These are phyloP conservation scores for Ceratocystis papillata DNA, from an alignment of 2,329 filamentous ascomycete species.

Conservation along the genomic window DNA sequence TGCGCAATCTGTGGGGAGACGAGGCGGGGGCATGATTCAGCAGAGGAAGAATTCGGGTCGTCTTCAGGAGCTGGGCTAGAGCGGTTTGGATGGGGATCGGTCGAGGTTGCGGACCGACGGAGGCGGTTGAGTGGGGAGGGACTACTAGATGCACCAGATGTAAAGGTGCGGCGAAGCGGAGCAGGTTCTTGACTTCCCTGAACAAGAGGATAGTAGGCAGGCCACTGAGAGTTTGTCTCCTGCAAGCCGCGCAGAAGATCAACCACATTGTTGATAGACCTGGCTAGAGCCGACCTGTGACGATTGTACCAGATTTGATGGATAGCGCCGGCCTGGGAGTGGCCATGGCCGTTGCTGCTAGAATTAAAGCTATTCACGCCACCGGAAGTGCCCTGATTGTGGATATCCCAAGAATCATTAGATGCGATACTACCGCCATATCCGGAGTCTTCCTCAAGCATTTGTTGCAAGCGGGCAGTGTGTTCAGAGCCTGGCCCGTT, in stretches of 20 bases:
- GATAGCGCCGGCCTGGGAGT: constrained; percentile 64
- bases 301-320: constrained; percentile 93
- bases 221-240: constrained; percentile 83
- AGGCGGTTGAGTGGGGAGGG: constrained; percentile 18
- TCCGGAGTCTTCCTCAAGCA: constrained; percentile 80
- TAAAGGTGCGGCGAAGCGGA: constrained; percentile 22
- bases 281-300: constrained; percentile 75
- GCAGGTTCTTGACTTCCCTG: constrained; percentile 44
- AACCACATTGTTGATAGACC: constrained; percentile 76
- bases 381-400: constrained; percentile 27
- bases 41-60: constrained; percentile 41
- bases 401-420: constrained; percentile 40
- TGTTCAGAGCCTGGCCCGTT: constrained; percentile 64
- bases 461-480: constrained; percentile 65
- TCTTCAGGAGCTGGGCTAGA: constrained; percentile 42
- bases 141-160: constrained; percentile 26
- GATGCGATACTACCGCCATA: constrained; percentile 72
- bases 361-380: constrained; percentile 24
- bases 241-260: constrained; percentile 75
- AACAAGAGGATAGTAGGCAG: constrained; percentile 85
- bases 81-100: constrained; percentile 60
- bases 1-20: constrained; percentile 88
- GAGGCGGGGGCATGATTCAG: constrained; percentile 55
- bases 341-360: constrained; percentile 31
- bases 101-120: constrained; percentile 25